Evolutionary conservation across 2,329 filamentous ascomycete genomes (phyloP), one percentile per base, ranked within the genome.

Genomic region (Fusarium protoensiforme): DNA sequence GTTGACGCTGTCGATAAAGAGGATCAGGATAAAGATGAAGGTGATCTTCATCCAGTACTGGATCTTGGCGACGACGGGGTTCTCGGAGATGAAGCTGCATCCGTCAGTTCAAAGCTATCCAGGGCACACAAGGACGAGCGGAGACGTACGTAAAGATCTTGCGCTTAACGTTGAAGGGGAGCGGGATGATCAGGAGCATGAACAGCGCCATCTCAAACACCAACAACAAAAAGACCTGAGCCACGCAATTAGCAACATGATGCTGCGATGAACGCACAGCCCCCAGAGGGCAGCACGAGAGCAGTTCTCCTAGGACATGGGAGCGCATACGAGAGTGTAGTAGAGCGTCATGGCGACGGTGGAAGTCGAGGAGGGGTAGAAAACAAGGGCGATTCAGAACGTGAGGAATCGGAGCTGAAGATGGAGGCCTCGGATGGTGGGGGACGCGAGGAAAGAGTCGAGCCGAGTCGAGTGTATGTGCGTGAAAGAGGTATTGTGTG

Each of bases 41-140:
- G 95, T 98, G 66, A 99, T 99, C 90, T 98, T 98, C 86, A 99
- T 89, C 79, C 95, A 96, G 87, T 99, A 98, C 87, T 98, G 96
- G 74, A 98, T 83, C 83, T 98, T 98, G 43, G 95, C 96, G 67
- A 99, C 89, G 61, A 92, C 70, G 0, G 88, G 93, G 81, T 92
- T 97, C 81, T 96, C 94, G 61, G 95, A 98, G 81, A 99, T 95
- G 90, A 99, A 99, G 78, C 93, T 94, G 7, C 59, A 33, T 48
- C 14, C 24, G 59, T 75, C 51, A 71, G 68, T 58, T 36, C 18
- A 35, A 7, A 33, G 43, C 61, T 61, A 14, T 29, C 57, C 16
- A 11, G 10, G 22, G 18, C 22, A 46, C 36, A 43, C 7, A 24
- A 64, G 27, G n/a, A 38, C 27, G 22, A 35, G n/a, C 4, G 36